Evolutionary conservation across 495 filamentous ascomycete species (phyloP), one percentile per base, ranked within the genome.

Genomic region (Penicillium silybi): DNA sequence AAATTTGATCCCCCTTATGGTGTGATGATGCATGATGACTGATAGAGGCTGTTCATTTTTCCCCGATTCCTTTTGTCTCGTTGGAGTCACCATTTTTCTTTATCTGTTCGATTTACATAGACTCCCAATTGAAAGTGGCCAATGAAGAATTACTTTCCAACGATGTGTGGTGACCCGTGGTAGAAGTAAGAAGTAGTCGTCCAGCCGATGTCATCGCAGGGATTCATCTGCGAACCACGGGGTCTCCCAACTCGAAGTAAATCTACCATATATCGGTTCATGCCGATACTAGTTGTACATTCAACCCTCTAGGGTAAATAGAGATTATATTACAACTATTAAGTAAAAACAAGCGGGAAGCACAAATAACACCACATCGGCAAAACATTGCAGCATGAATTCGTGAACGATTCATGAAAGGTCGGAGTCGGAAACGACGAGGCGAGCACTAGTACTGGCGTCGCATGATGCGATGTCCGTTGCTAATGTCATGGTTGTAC

Each of bases 1-100:
- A 57, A 50, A 58, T 46, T 46, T 58, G 53, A 64, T 57, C 62
- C 48, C 29, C 57, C 59, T 68, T 60, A 59, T 65, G 61, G 51
- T 63, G 54, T 66, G 60, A 65, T 61, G 62, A 66, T 58, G 57
- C 63, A 64, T 66, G 45, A 66, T 63, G 63, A 64, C 55, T 63
- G 60, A 66, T 66, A 66, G 63, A 66, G 61, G 57, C 45, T 61
- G 53, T 57, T 44, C 50, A 53, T 63, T 57, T 45, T 52, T 46
- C 48, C 48, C 54, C 50, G 57, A 11, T 53, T 46, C 8, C 52
- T 45, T 61, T 58, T 54, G 50, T 58, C 54, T 49, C 51, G 37
- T 56, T 61, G 56, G 59, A 58, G 56, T 58, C 58, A 54, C 38
- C 15, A 29, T n/a, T 23, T 45, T 55, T 53, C 42, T 48, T 48